Evolutionary conservation across 1,284 basidiomycete species (phyloP).

Genomic region (Boletus sp.): DNA sequence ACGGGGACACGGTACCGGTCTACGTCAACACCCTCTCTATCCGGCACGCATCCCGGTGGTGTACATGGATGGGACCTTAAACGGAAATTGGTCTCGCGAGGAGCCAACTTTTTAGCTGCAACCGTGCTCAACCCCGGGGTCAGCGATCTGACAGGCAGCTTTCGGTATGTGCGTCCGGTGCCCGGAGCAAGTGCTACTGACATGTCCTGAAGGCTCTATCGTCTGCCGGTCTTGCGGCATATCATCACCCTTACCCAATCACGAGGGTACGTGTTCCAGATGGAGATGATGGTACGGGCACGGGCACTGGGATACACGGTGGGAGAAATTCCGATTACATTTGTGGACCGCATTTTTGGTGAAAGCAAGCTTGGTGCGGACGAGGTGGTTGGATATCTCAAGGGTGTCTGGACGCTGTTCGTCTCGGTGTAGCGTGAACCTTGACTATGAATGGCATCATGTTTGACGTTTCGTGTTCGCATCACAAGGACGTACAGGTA

Average conservation of each 20-base stretch:
- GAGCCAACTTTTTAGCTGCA: slow-evolving; percentile 86
- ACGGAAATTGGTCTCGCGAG: slow-evolving; percentile 83
- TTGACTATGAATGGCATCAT: slow-evolving; percentile 23
- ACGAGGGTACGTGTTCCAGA: slow-evolving; percentile 94
- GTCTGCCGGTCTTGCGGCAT: slow-evolving; percentile 72
- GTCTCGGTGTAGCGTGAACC: slow-evolving; percentile 56
- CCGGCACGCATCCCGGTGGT: slow-evolving; percentile 68
- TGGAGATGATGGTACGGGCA: slow-evolving; percentile 96
- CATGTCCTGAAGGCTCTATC: slow-evolving; percentile 68
- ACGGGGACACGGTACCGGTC: slow-evolving; percentile 89
- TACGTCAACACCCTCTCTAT: slow-evolving; percentile 53
- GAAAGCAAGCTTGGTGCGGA: slow-evolving; percentile 90
- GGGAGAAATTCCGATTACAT: slow-evolving; percentile 92
- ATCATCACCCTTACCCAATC: slow-evolving; percentile 85
- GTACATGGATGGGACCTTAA: slow-evolving; percentile 91
- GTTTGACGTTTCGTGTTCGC: too few species aligned
- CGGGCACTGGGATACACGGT: slow-evolving; percentile 80
- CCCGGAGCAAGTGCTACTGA: not conserved
- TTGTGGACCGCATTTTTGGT: slow-evolving; percentile 91
- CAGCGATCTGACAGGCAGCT: slow-evolving; percentile 86
- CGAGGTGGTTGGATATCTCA: slow-evolving; percentile 88
- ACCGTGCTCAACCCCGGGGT: slow-evolving; percentile 83
- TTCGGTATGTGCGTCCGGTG: slow-evolving; percentile 57
- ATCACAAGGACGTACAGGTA: too few species aligned
- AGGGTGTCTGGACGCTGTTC: slow-evolving; percentile 85